Base-by-base conservation (phyloP, 2,329 filamentous ascomycete genomes). In the Cytospora leucostoma region DNA sequence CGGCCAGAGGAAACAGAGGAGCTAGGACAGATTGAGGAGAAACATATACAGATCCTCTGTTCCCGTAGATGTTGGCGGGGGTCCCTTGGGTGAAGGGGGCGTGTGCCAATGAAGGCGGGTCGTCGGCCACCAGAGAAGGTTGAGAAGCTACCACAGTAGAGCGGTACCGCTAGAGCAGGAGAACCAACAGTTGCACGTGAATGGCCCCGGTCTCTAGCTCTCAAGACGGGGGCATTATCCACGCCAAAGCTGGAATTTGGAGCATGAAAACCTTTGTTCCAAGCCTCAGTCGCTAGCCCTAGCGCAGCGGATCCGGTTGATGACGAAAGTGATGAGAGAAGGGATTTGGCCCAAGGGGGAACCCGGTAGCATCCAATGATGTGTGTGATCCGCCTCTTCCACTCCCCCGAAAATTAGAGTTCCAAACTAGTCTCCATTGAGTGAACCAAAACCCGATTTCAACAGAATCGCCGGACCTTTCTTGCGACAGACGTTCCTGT, bases 401-500 rank as follows among this genome's bases (percentile, higher is more conserved):
- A 57, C 54, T 55, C 52, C 33, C 56, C 51, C 32, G 51, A 40
- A 56, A 52, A n/a, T 59, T 66, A 64, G 64, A 55, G 56, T 59
- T 66, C 64, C 40, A 56, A 27, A 17, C 57, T 59, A 61, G 53
- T 50, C 53, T 54, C 52, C 56, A 61, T 58, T 40, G 38, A 59
- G 27, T 34, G 64, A 59, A 61, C 44, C 53, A 49, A 34, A 60
- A 59, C 50, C 56, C 33, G 53, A 53, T 27, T 62, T 52, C 59
- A 38, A 61, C 56, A 59, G 64, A 58, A 58, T 40, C 54, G 57
- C 56, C 52, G 64, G 57, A 35, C 63, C 59, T 56, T 50, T 52
- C 54, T 61, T 56, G 53, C 58, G 59, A 62, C 40, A 58, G 60
- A 59, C 63, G 63, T 52, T 65, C 51, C 57, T 60, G 55, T 59